A percentile compares a stretch with the other conserved stretches of the same genome.
phyloP scores from a whole-genome alignment of 495 filamentous ascomycete genomes.

The Penicillium pancosmium region DNA sequence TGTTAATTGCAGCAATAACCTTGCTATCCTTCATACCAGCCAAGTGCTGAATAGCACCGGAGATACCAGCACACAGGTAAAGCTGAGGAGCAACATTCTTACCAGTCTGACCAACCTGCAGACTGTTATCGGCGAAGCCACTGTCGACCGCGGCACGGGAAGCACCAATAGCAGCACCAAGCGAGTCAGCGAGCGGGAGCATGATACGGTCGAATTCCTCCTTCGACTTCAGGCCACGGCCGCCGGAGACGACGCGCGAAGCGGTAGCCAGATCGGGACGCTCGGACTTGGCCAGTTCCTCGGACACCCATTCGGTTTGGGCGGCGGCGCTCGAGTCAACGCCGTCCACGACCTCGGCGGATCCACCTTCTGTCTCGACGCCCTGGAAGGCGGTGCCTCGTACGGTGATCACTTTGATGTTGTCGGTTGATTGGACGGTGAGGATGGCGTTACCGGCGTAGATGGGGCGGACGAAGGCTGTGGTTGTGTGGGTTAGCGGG shows the following conservation, averaged over 20 bases:
- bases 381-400: conserved; percentile 84
- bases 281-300: conserved; percentile 89
- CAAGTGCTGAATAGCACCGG: conserved; percentile 95
- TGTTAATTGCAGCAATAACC: conserved; percentile 98
- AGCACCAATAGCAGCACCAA: conserved; percentile 92
- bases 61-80: conserved; percentile 94
- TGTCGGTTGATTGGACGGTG: conserved; percentile 89
- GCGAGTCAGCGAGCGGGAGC: conserved; percentile 83
- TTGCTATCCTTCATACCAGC: conserved; percentile 99
- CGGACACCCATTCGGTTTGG: conserved; percentile 86
- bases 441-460: conserved; percentile 97
- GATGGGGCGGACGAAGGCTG: conserved; percentile 91
- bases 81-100: conserved; percentile 97
- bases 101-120: conserved; percentile 97
- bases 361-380: conserved; percentile 51
- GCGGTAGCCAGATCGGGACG: conserved; percentile 94
- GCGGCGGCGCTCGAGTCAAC: conserved; percentile 63
- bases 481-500: conserved; percentile 19
- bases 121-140: conserved; percentile 98
- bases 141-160: conserved; percentile 95
- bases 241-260: conserved; percentile 86
- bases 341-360: conserved; percentile 51
- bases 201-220: conserved; percentile 94
- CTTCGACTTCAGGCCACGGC: conserved; percentile 93
- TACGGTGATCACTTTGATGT: conserved; percentile 87